A percentile compares a stretch with the other conserved stretches of the same genome.
These are phyloP conservation scores for Volutella citrinella DNA, from an alignment of 2,329 filamentous ascomycete species.

Conservation along the genomic window DNA sequence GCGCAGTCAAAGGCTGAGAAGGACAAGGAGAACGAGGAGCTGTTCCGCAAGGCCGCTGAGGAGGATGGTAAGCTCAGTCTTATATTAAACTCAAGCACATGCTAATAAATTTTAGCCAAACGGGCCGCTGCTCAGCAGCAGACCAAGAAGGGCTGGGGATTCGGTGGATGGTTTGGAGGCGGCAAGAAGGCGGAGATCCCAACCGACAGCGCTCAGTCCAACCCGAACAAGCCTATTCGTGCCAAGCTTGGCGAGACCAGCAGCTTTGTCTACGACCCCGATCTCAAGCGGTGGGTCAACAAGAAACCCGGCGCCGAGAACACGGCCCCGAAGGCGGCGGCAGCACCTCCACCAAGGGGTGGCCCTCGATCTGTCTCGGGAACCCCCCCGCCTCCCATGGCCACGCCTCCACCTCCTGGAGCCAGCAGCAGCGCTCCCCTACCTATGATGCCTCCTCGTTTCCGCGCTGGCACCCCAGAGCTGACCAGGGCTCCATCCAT, in stretches of 20 bases:
- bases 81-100: not conserved
- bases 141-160: conserved; percentile 71
- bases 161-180: conserved; percentile 81
- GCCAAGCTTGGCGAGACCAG: conserved; percentile 94
- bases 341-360: conserved; percentile 75
- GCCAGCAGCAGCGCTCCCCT: conserved; percentile 32
- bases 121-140: conserved; percentile 48
- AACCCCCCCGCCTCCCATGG: conserved; percentile 45
- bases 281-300: conserved; percentile 98
- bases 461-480: conserved; percentile 26
- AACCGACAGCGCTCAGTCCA: conserved; percentile 32
- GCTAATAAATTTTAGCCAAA: conserved; percentile 48
- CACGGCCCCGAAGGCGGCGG: conserved; percentile 55
- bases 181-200: conserved; percentile 52
- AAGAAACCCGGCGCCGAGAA: conserved; percentile 77
- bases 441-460: conserved; percentile 25
- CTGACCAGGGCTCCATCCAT: conserved; percentile 33
- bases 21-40: conserved; percentile 78
- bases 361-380: conserved; percentile 51
- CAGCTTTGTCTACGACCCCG: conserved; percentile 89
- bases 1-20: conserved; percentile 64
- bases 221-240: conserved; percentile 68
- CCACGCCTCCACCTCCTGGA: conserved; percentile 31
- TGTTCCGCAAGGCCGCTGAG: conserved; percentile 80
- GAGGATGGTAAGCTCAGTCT: conserved; percentile 56